These are phyloP conservation scores for Cladosporium sp. DNA, from an alignment of 2,329 filamentous ascomycete genomes.

Conservation along the genomic window DNA sequence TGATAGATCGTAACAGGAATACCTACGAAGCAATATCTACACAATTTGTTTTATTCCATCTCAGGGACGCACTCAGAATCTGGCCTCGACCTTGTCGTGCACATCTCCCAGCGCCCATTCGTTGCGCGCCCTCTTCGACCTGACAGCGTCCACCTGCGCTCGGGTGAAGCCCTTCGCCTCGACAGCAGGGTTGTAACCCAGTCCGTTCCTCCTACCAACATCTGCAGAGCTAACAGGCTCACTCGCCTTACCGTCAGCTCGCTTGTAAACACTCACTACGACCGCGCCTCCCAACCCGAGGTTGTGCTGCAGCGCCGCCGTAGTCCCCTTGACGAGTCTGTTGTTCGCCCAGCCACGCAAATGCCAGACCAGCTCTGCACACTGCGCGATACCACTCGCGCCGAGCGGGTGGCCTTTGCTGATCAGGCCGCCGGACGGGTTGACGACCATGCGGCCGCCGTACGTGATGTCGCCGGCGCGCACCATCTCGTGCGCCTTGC, in stretches of 20 bases:
- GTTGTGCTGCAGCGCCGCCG: slow-evolving; percentile 81
- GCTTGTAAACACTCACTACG: slow-evolving; percentile 82
- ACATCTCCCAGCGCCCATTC: slow-evolving; percentile 76
- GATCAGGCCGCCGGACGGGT: slow-evolving; percentile 90
- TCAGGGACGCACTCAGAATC: slow-evolving; percentile 43
- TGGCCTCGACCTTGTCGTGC: slow-evolving; percentile 64
- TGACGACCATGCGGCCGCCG: slow-evolving; percentile 73
- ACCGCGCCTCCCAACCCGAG: slow-evolving; percentile 85
- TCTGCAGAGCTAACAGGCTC: slow-evolving; percentile 54
- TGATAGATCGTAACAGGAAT: neutral
- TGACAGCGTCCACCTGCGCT: slow-evolving; percentile 61
- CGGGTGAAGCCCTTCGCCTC: slow-evolving; percentile 83
- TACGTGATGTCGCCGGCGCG: slow-evolving; percentile 85
- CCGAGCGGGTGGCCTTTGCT: slow-evolving; percentile 94
- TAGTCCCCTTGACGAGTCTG: slow-evolving; percentile 62
- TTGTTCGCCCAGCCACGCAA: slow-evolving; percentile 95
- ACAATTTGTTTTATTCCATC: neutral
- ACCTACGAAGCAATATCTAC: neutral
- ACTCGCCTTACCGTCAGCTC: slow-evolving; percentile 67
- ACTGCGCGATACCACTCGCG: slow-evolving; percentile 91
- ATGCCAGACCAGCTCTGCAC: slow-evolving; percentile 92
- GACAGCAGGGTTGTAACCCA: slow-evolving; percentile 90
- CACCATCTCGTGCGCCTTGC: slow-evolving; percentile 89
- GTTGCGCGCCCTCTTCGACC: slow-evolving; percentile 60
- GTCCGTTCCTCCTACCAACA: slow-evolving; percentile 58